Evolutionary conservation across 352 stramenopile species (phyloP).

Genomic region (Phytopythium helicoides): DNA sequence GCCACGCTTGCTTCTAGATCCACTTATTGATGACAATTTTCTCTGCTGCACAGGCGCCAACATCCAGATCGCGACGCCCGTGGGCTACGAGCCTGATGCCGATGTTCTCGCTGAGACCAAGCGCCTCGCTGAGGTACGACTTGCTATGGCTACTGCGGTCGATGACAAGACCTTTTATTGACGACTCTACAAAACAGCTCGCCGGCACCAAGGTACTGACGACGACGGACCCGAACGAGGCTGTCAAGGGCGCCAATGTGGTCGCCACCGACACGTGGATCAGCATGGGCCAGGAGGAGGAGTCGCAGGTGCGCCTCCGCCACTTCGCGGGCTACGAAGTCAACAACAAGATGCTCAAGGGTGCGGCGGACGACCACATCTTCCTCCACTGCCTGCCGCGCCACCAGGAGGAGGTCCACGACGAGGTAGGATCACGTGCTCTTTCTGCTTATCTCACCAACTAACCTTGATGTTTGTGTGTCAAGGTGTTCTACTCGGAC

Average conservation of each 20-base stretch:
- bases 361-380: slow-evolving; percentile 89
- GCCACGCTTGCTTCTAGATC: neutral
- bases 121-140: slow-evolving; percentile 61
- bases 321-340: slow-evolving; percentile 96
- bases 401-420: slow-evolving; percentile 96
- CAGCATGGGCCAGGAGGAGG: slow-evolving; percentile 93
- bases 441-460: neutral
- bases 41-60: slow-evolving; percentile 92
- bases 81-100: slow-evolving; percentile 90
- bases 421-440: slow-evolving; percentile 77
- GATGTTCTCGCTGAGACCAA: slow-evolving; percentile 90
- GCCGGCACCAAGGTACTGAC: slow-evolving; percentile 71
- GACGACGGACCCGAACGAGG: slow-evolving; percentile 91
- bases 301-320: slow-evolving; percentile 91
- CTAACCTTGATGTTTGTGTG: neutral
- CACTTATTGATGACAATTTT: slow-evolving; percentile 94
- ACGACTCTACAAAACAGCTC: slow-evolving; percentile 13
- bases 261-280: slow-evolving; percentile 98
- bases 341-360: slow-evolving; percentile 90
- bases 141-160: neutral
- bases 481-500: slow-evolving; percentile 93
- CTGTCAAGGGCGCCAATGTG: slow-evolving; percentile 93
- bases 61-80: slow-evolving; percentile 94
- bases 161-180: neutral
- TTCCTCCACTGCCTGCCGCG: slow-evolving; percentile 98